These are phyloP conservation scores for Bryoglossum gracile DNA, from an alignment of 495 filamentous ascomycete species.

Conservation along the genomic window DNA sequence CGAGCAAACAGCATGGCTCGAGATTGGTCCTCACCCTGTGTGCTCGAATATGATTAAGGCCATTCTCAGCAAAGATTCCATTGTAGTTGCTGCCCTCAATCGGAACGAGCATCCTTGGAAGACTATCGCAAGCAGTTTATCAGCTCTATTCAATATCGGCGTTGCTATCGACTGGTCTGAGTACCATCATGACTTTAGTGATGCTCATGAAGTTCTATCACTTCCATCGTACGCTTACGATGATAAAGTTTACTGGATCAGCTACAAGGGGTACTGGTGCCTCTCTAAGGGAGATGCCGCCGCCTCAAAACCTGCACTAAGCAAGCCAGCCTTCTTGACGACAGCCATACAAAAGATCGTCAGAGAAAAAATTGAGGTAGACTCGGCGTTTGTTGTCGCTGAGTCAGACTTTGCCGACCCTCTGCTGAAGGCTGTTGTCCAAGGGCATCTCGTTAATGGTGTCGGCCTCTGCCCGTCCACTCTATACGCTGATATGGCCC, in stretches of 20 bases:
- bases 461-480: slow-evolving; percentile 39
- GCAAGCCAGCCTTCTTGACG: slow-evolving; percentile 1
- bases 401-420: no score
- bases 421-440: slow-evolving; percentile 46
- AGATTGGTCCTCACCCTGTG: slow-evolving; percentile 65
- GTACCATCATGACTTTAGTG: slow-evolving; percentile 64
- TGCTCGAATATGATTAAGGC: slow-evolving; percentile 64
- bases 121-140: slow-evolving; percentile 51
- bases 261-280: slow-evolving; percentile 62
- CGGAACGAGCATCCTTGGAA: slow-evolving; percentile 55
- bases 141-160: slow-evolving; percentile 56
- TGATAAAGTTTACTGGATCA: slow-evolving; percentile 76
- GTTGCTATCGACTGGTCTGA: slow-evolving; percentile 70
- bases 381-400: no score
- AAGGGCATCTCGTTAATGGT: slow-evolving; percentile 62
- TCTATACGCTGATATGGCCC: slow-evolving; percentile 73
- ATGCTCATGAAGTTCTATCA: slow-evolving; percentile 52
- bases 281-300: slow-evolving; percentile 64
- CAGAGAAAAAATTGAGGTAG: no score
- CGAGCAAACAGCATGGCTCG: slow-evolving; percentile 53
- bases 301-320: slow-evolving; percentile 41
- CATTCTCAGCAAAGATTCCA: slow-evolving; percentile 48
- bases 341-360: no score
- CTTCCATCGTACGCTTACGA: slow-evolving; percentile 75
- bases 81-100: slow-evolving; percentile 49